Base-by-base conservation (phyloP, 495 filamentous ascomycete genomes). In the Letharia lupina region DNA sequence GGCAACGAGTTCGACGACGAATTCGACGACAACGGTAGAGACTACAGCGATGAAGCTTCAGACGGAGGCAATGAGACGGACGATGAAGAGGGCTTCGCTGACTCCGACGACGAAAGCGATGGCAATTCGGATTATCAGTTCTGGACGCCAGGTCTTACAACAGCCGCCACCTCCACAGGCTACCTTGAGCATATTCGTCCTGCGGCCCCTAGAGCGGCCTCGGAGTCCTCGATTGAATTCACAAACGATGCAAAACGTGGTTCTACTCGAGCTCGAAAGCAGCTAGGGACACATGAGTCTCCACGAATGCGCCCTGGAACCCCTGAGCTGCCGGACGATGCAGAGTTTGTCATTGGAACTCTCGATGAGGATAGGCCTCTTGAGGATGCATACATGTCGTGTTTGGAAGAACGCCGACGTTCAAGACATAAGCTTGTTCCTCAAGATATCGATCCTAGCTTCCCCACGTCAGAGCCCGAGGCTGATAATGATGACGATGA, bases 391-490 rank as follows among this genome's bases (percentile, higher is more conserved):
- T 98, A 96, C 74, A 84, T 96, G 59, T 90, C 90, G 15, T 90
- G 88, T 68, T 80, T 94, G 64, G 90, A 94, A 70, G 86, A 90
- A 60, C 85, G 90, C 47, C 89, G 88, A 65, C 86, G 87, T 52
- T 86, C 86, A 63, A 96, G 91, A 76, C 89, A 90, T 65, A 84
- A 86, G 64, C 70, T 80, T 39, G 89, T 91, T 37, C 92, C 94
- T 52, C 94, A 98, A 69, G 95, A 98, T 70, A 97, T 98, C 67
- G 94, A 98, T 72, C 94, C 94, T 13, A 96, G 91, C 73, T 98
- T 98, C 73, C 94, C 94, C 0, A 91, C 91, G 11, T 96, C 92
- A 2, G 94, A 97, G 68, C 88, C 87, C 0, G 93, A 96, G 68
- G 89, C 94, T 65, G 89, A 89, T 42, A 85, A 84, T 42, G 79